phyloP scores from a whole-genome alignment of 2,329 filamentous ascomycete species.

The Claviceps sp. region DNA sequence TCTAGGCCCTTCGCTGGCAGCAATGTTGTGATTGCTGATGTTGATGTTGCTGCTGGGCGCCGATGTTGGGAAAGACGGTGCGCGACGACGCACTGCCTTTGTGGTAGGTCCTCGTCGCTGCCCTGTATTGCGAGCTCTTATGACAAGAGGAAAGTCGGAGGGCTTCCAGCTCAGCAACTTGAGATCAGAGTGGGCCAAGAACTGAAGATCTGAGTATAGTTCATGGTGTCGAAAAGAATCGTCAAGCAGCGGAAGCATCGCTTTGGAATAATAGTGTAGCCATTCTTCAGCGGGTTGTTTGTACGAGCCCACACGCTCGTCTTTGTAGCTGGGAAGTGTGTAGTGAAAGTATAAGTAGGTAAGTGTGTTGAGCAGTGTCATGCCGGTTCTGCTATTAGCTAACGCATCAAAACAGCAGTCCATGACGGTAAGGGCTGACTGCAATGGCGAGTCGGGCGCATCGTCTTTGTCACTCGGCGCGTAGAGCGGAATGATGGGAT shows the following conservation, averaged over 20 bases:
- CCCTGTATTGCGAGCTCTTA: slow-evolving; percentile 12
- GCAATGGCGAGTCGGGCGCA: slow-evolving; percentile 11
- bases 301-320: slow-evolving; percentile 19
- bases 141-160: slow-evolving; percentile 16
- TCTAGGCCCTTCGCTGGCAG: slow-evolving; percentile 12
- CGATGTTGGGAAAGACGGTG: slow-evolving; percentile 1
- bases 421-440: slow-evolving; percentile 15
- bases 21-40: slow-evolving; percentile 9
- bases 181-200: slow-evolving; percentile 15
- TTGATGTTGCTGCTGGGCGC: not conserved
- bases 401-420: slow-evolving; percentile 10
- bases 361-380: slow-evolving; percentile 11
- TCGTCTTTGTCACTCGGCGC: not conserved
- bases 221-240: slow-evolving; percentile 19
- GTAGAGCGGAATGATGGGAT: slow-evolving; percentile 1
- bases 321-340: slow-evolving; percentile 16
- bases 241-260: slow-evolving; percentile 24
- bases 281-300: slow-evolving; percentile 29
- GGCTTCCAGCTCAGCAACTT: slow-evolving; percentile 14
- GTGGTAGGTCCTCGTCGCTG: not conserved
- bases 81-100: not conserved
- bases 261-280: slow-evolving; percentile 29
- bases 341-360: slow-evolving; percentile 21
- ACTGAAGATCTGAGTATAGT: slow-evolving; percentile 22
- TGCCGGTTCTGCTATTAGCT: slow-evolving; percentile 10